A percentile compares a stretch with the other conserved stretches of the same genome.
Evolutionary conservation across 2,329 filamentous ascomycete genomes (phyloP).

Genomic region (Penicillium sp.): DNA sequence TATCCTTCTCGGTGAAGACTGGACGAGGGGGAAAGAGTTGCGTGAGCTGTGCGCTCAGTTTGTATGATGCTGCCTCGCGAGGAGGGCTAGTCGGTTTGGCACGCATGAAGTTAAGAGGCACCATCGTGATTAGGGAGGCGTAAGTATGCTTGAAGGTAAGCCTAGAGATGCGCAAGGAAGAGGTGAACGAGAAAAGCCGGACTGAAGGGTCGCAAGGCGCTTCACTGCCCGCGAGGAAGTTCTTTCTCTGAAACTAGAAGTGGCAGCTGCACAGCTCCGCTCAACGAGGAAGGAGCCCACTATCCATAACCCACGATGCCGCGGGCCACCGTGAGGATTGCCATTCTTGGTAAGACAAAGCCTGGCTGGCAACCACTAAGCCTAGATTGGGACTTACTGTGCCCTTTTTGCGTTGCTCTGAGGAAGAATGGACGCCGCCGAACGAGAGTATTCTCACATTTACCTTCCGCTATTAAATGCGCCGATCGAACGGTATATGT

Average conservation of each 20-base stretch:
- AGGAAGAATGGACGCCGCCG: too few relatives aligned
- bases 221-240: neutral
- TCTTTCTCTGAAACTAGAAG: neutral
- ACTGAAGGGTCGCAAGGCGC: neutral
- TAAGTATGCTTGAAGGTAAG: slow-evolving; percentile 9
- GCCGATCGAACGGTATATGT: too few relatives aligned
- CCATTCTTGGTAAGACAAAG: neutral
- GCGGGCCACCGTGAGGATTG: neutral
- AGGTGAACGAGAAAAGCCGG: neutral
- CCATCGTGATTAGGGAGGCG: slow-evolving; percentile 1
- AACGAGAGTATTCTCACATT: too few relatives aligned
- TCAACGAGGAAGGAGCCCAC: neutral
- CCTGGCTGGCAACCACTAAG: too few relatives aligned
- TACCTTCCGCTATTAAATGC: too few relatives aligned
- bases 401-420: too few relatives aligned
- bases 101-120: neutral
- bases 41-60: slow-evolving; percentile 10
- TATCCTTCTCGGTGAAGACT: slow-evolving; percentile 13
- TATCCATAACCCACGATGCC: neutral
- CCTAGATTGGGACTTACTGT: too few relatives aligned
- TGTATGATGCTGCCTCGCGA: slow-evolving; percentile 3
- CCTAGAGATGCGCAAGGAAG: neutral
- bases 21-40: slow-evolving; percentile 18
- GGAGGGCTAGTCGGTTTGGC: slow-evolving; percentile 1
- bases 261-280: neutral